Percentiles rank a stretch among this genome's conserved stretches.
These are phyloP conservation scores for Aspergillus eucalypticola DNA, from an alignment of 2,329 filamentous ascomycete species.

Conservation along the genomic window DNA sequence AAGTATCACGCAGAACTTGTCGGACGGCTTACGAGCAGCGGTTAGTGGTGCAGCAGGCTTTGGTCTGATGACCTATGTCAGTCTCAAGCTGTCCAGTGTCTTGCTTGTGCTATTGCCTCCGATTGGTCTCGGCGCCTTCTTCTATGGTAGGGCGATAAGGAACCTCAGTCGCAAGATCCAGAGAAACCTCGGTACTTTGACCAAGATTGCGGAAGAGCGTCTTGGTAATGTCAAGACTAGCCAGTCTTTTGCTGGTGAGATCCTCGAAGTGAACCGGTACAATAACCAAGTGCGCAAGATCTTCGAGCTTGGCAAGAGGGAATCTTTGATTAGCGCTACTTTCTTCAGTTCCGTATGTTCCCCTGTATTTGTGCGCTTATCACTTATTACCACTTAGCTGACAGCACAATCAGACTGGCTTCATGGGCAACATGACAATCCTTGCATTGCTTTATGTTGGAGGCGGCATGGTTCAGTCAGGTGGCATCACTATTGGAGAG, in stretches of 20 bases:
- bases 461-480: conserved; percentile 83
- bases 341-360: conserved; percentile 70
- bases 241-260: conserved; percentile 92
- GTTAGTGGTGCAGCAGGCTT: conserved; percentile 91
- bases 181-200: conserved; percentile 86
- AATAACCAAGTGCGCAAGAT: conserved; percentile 90
- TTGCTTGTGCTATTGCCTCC: conserved; percentile 86
- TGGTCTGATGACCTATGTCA: conserved; percentile 92
- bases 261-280: conserved; percentile 86
- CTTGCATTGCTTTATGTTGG: conserved; percentile 86
- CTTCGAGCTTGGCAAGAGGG: conserved; percentile 81
- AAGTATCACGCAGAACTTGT: conserved; percentile 96
- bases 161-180: conserved; percentile 91
- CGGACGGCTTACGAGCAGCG: conserved; percentile 86
- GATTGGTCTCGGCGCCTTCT: conserved; percentile 83
- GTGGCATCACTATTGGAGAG: conserved; percentile 85
- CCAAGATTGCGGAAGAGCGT: conserved; percentile 97
- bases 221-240: conserved; percentile 94
- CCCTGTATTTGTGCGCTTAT: not conserved
- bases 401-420: conserved; percentile 65
- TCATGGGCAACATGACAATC: conserved; percentile 96
- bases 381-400: conserved; percentile 12
- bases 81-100: conserved; percentile 83
- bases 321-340: conserved; percentile 83
- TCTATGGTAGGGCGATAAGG: conserved; percentile 86